Conservation (phyloP, 306 rosid genomes). For the Dryas octopetala region DNA sequence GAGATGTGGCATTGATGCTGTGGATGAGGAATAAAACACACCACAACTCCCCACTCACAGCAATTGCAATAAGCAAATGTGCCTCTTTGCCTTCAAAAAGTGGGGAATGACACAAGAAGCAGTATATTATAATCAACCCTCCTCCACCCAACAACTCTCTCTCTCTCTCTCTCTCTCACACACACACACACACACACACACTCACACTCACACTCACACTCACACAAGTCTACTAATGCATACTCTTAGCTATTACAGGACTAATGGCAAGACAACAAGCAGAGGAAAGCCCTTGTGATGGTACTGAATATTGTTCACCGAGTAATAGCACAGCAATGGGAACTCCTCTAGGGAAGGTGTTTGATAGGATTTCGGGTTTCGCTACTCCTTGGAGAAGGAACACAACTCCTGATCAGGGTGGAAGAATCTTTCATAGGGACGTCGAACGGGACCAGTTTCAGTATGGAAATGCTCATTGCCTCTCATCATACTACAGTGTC, state of each 20-base stretch:
- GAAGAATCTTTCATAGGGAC: conserved; percentile 76
- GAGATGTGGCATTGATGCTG: conserved; percentile 39
- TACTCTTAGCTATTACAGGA: conserved; percentile 12
- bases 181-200: background rate
- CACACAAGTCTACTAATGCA: conserved; percentile 5
- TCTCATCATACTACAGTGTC: conserved; percentile 93
- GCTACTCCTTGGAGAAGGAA: conserved; percentile 46
- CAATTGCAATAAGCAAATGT: conserved; percentile 9
- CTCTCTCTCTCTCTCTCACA: conserved; percentile 32
- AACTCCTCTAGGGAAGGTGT: conserved; percentile 42
- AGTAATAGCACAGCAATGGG: conserved; percentile 42
- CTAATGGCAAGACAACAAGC: conserved; percentile 31
- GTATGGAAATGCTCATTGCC: conserved; percentile 62
- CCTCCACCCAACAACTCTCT: conserved; percentile 28
- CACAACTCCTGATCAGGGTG: conserved; percentile 35
- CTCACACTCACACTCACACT: too few relatives aligned
- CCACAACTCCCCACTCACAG: conserved; percentile 30
- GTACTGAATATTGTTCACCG: conserved; percentile 39
- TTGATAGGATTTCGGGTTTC: conserved; percentile 49
- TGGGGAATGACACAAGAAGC: conserved; percentile 59
- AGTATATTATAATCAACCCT: conserved; percentile 33
- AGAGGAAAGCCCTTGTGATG: conserved; percentile 38
- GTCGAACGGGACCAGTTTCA: conserved; percentile 89
- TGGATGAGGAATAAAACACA: conserved; percentile 49
- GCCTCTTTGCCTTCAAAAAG: conserved; percentile 42